Percentiles rank a stretch among this genome's conserved stretches.
Conservation (phyloP, 2,329 filamentous ascomycete species). For the Fusarium hainanense region DNA sequence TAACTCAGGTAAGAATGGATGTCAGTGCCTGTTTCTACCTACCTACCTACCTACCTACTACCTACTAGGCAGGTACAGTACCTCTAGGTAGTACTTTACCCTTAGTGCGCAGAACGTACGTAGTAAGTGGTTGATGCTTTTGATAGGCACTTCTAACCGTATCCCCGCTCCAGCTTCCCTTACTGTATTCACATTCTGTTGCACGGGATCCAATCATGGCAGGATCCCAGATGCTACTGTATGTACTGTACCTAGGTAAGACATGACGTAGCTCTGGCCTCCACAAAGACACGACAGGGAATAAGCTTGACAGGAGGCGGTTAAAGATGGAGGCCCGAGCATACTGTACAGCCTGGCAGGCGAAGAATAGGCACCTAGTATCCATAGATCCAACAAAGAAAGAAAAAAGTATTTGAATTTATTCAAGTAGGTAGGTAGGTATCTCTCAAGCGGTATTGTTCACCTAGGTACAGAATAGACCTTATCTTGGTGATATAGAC, state of each 20-base stretch:
- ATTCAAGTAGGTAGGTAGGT: background rate
- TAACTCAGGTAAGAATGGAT: too few species aligned
- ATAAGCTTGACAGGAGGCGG: background rate
- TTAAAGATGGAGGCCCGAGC: background rate
- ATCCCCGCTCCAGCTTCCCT: constrained; percentile 4
- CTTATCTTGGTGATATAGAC: background rate
- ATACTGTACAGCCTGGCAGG: background rate
- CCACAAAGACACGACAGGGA: background rate
- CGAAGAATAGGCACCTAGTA: background rate
- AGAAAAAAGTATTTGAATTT: background rate
- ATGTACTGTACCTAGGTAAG: background rate
- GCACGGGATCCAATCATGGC: background rate
- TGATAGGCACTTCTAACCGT: background rate
- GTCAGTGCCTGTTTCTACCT: too few species aligned
- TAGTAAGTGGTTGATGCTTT: background rate
- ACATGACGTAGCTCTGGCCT: constrained; percentile 31
- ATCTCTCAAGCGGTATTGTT: background rate
- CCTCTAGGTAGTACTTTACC: too few species aligned
- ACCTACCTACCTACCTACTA: too few species aligned
- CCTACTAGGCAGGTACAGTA: too few species aligned
- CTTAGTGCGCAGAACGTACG: too few species aligned
- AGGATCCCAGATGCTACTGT: background rate
- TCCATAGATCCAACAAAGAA: background rate
- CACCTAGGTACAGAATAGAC: background rate
- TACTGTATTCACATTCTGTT: background rate